Percentiles rank a stretch among this genome's conserved stretches.
Evolutionary conservation across 139 green algal genomes (phyloP).

Genomic region (Trebouxia sp.): DNA sequence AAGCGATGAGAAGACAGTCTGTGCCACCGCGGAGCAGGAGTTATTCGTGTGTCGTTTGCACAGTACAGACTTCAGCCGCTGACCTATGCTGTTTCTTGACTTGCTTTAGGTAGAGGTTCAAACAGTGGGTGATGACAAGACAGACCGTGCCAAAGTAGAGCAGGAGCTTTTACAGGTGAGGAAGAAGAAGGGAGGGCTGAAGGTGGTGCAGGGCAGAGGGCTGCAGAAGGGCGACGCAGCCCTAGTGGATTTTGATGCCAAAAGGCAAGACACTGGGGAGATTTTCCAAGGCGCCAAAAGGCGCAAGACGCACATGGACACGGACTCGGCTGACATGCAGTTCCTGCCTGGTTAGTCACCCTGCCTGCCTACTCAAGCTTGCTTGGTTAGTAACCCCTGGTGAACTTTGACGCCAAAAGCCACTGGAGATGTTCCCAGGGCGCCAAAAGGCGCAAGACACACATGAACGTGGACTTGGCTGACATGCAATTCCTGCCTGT

Average conservation of each 20-base stretch:
- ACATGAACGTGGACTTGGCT: not conserved
- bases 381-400: too few relatives aligned
- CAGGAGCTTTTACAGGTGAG: conserved; percentile 49
- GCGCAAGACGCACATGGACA: conserved; percentile 54
- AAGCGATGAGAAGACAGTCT: not conserved
- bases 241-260: conserved; percentile 47
- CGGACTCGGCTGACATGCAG: conserved; percentile 43
- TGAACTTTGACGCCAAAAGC: too few relatives aligned
- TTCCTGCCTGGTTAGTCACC: conserved; percentile 51
- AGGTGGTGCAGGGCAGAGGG: conserved; percentile 54
- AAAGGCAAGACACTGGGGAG: conserved; percentile 32
- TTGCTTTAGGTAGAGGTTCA: conserved; percentile 33
- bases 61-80: too few relatives aligned
- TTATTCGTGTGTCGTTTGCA: too few relatives aligned
- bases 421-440: not conserved
- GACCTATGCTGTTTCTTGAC: too few relatives aligned
- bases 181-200: conserved; percentile 62
- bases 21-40: not conserved
- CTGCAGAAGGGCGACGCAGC: conserved; percentile 51
- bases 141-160: not conserved
- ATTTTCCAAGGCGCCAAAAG: conserved; percentile 30
- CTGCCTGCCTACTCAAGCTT: not conserved
- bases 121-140: conserved; percentile 14
- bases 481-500: not conserved
- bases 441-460: not conserved